Base-by-base conservation (phyloP, 2,329 filamentous ascomycete genomes). In the Aspergillus intermedius region DNA sequence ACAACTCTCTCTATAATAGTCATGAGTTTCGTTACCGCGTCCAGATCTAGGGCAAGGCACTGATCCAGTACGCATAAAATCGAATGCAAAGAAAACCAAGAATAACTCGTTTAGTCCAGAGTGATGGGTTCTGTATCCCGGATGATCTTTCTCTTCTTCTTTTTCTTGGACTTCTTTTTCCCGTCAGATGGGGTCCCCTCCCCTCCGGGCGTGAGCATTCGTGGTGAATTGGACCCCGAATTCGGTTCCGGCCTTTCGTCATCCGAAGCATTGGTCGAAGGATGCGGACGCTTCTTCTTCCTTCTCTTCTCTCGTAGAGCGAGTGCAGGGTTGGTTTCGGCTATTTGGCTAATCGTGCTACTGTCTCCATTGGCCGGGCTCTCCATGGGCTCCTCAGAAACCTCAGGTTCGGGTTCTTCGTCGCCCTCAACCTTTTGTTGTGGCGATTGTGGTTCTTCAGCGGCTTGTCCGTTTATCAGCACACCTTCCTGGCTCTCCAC, bases 121-220 rank as follows among this genome's bases (percentile, higher is more conserved):
- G 34, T 23, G 17, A 54, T 52, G 12, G 49, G 28, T 5, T 34
- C 28, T 23, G 45, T 39, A 10, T 19, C 25, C 6, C 34, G 22
- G 23, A 32, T 21, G 9, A 49, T 17, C 37, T 44, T 52, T 30
- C 49, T 48, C 35, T 51, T 57, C 47, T 54, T 54, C 45, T 52
- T 54, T 39, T 58, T 59, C 44, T 48, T 54, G n/a, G 53, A 45
- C 9, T 51, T 62, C 28, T 44, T 57, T 32, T 35, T 43, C 22
- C 9, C 10, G 15, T 44, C 42, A 8, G 37, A 37, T 8, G 40
- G 40, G 2, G 46, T 43, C 15, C 21, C 41, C 10, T 49, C 37
- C 23, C n/a, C 45, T 15, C 35, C 32, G 7, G 47, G 43, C 2
- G 44, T 44, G 19, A 45, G 37, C 4, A 28, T 40, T n/a, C 32